These are phyloP conservation scores for Neurospora sp. DNA, from an alignment of 495 filamentous ascomycete genomes.

Conservation along the genomic window DNA sequence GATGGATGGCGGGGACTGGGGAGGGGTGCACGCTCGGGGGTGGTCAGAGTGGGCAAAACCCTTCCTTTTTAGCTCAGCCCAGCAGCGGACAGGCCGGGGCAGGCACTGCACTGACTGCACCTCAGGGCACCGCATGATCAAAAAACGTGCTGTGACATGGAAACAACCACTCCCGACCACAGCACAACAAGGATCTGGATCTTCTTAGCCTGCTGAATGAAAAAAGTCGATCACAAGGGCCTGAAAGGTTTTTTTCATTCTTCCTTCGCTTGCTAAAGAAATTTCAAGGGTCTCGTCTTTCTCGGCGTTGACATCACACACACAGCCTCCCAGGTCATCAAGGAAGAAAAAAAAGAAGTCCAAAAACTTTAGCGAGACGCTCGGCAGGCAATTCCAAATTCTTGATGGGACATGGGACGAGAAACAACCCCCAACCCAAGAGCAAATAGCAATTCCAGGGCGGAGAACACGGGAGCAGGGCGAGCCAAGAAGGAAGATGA, in stretches of 20 bases:
- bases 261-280: not conserved
- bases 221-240: not conserved
- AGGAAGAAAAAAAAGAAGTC: not conserved
- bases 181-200: not conserved
- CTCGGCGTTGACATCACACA: not conserved
- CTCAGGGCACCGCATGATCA: not conserved
- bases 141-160: not conserved
- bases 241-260: not conserved
- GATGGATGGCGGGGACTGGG: not conserved
- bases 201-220: not conserved
- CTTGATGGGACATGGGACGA: not conserved
- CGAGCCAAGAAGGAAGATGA: not conserved
- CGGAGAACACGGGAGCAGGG: not conserved
- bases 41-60: not conserved
- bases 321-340: not conserved
- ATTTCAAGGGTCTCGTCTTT: not conserved
- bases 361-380: not conserved
- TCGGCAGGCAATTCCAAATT: not conserved
- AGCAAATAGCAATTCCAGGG: not conserved
- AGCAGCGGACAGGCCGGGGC: not conserved
- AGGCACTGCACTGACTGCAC: not conserved
- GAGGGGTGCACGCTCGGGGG: not conserved
- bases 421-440: not conserved
- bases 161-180: not conserved
- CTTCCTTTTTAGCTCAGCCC: not conserved